phyloP scores from a whole-genome alignment of 2,329 filamentous ascomycete genomes.

The Trichoderma simmonsii region DNA sequence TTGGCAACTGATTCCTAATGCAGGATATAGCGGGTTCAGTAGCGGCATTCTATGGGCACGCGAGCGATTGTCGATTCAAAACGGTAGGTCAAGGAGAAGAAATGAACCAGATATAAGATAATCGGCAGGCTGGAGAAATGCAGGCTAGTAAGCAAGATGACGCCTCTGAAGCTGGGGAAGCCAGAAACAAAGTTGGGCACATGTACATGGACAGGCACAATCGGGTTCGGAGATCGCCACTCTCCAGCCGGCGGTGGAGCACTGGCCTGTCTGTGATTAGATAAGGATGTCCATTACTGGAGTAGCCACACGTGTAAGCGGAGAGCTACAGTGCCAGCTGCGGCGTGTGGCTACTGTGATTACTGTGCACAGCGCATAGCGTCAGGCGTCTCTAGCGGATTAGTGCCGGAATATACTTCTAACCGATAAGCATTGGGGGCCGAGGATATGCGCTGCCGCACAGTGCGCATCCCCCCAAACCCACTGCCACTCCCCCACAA shows the following conservation, averaged over 20 bases:
- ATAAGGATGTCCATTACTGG: not conserved
- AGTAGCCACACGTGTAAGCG: not conserved
- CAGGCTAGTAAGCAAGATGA: conserved; percentile 10
- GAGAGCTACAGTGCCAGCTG: not conserved
- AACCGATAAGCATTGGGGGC: not conserved
- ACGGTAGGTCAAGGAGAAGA: too few species aligned
- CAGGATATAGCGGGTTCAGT: not conserved
- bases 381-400: not conserved
- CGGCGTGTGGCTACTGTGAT: not conserved
- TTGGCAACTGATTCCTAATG: not conserved
- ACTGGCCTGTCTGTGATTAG: not conserved
- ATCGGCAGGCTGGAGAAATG: not conserved
- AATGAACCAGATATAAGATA: not conserved
- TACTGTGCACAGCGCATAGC: not conserved
- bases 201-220: conserved; percentile 24
- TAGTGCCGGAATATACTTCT: not conserved
- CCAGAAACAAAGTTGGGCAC: not conserved
- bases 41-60: not conserved
- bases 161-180: not conserved
- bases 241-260: conserved; percentile 18
- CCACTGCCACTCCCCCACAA: not conserved
- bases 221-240: conserved; percentile 38
- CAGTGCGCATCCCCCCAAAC: not conserved
- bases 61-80: not conserved
- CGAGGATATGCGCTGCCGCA: not conserved